phyloP scores from a whole-genome alignment of 805 yeast species.

The Spathaspora passalidarum region DNA sequence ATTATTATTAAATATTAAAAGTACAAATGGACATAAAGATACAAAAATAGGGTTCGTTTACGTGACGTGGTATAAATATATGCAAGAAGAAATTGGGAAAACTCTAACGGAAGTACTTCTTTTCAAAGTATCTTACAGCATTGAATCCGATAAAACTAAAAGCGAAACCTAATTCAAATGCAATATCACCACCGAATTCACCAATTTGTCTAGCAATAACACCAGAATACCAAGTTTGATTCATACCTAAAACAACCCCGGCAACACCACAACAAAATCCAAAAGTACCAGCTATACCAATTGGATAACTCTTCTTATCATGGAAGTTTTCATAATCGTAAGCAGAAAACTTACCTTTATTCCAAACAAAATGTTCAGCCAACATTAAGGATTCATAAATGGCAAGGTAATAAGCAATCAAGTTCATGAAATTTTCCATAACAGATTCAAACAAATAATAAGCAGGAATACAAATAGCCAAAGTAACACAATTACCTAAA shows the following conservation, averaged over 20 bases:
- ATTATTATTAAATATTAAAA: background rate
- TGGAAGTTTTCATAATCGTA: constrained; percentile 65
- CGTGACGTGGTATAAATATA: no score
- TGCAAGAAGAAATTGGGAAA: background rate
- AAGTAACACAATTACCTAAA: constrained; percentile 67
- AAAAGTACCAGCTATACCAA: constrained; percentile 73
- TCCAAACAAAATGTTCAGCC: constrained; percentile 83
- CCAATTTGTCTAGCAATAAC: constrained; percentile 63
- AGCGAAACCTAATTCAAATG: constrained; percentile 71
- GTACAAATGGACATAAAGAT: background rate
- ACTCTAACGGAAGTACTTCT: constrained; percentile 39
- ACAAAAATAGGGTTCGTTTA: no score
- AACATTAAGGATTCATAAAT: constrained; percentile 73
- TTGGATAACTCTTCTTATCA: constrained; percentile 57
- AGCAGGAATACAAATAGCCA: constrained; percentile 89
- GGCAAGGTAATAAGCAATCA: constrained; percentile 88
- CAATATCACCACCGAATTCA: constrained; percentile 76
- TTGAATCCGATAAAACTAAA: constrained; percentile 66
- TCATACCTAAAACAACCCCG: constrained; percentile 86
- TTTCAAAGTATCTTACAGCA: constrained; percentile 59
- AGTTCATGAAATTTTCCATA: constrained; percentile 84
- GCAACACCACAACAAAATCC: constrained; percentile 83
- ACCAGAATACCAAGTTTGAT: constrained; percentile 81
- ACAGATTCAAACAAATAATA: constrained; percentile 69
- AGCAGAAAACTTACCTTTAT: constrained; percentile 53